A percentile compares a stretch with the other conserved stretches of the same genome.
These are phyloP conservation scores for Aureobasidium leucospermi DNA, from an alignment of 2,329 filamentous ascomycete genomes.

Conservation along the genomic window DNA sequence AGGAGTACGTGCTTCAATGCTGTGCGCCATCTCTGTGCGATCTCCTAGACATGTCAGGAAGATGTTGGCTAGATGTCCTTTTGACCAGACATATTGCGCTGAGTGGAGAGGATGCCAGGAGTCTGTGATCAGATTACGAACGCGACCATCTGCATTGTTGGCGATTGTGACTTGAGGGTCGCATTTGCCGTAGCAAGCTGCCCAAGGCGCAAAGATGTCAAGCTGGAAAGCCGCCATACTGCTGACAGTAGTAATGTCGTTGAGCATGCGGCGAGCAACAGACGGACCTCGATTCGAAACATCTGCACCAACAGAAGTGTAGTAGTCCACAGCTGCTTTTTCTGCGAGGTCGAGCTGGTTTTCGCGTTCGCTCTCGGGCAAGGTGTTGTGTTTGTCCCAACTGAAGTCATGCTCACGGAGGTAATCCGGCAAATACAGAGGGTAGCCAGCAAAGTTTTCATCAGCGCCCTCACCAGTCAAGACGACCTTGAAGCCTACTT, in stretches of 20 bases:
- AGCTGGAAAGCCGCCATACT: conserved; percentile 30
- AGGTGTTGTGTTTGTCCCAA: conserved; percentile 18
- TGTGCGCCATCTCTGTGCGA: conserved; percentile 39
- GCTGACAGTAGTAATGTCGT: conserved; percentile 31
- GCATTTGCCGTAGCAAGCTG: conserved; percentile 22
- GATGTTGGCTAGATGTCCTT: conserved; percentile 31
- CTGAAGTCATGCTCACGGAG: conserved; percentile 43
- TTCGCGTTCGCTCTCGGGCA: conserved; percentile 21
- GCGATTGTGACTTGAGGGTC: conserved; percentile 30
- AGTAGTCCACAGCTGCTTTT: conserved; percentile 21
- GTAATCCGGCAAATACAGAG: conserved; percentile 39
- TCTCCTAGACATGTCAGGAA: conserved; percentile 39
- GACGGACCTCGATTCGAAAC: conserved; percentile 22
- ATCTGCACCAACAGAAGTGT: conserved; percentile 24
- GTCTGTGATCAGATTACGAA: conserved; percentile 24
- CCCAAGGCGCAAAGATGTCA: conserved; percentile 31
- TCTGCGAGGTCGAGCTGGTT: conserved; percentile 21
- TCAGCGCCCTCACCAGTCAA: conserved; percentile 41
- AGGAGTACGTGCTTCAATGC: conserved; percentile 34
- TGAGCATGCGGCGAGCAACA: conserved; percentile 31
- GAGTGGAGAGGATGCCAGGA: conserved; percentile 38
- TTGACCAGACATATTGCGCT: conserved; percentile 32
- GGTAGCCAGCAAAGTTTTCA: conserved; percentile 50
- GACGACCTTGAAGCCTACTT: conserved; percentile 47
- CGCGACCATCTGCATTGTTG: conserved; percentile 25